Evolutionary conservation across 768 basidiomycete species (phyloP).

Genomic region (Tremella fuciformis): DNA sequence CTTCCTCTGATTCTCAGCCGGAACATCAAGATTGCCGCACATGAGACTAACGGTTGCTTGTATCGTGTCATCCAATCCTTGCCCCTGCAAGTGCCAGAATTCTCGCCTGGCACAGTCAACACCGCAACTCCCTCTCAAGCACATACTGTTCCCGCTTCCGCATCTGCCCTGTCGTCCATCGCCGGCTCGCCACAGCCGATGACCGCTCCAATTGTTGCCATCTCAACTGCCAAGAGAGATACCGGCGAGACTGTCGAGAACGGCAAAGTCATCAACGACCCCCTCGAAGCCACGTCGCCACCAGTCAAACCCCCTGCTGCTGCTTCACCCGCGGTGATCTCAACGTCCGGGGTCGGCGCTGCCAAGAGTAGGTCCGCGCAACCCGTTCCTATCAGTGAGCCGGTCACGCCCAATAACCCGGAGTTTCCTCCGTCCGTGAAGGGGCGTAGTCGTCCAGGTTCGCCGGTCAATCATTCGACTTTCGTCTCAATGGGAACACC

Average conservation of each 20-base stretch:
- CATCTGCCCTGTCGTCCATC: conserved; percentile 19
- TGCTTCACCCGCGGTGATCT: background rate
- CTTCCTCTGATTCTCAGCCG: conserved; percentile 44
- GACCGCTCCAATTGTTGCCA: conserved; percentile 19
- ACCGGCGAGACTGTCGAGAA: conserved; percentile 9
- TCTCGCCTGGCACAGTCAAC: conserved; percentile 21
- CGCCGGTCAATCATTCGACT: conserved; percentile 43
- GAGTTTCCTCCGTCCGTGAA: conserved; percentile 41
- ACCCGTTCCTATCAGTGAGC: conserved; percentile 25
- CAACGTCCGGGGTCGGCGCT: conserved; percentile 8
- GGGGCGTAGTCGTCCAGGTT: conserved; percentile 61
- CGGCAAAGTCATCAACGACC: conserved; percentile 27
- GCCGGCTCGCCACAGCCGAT: conserved; percentile 27
- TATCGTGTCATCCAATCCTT: conserved; percentile 79
- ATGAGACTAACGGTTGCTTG: conserved; percentile 79
- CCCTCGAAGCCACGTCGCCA: conserved; percentile 25
- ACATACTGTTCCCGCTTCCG: conserved; percentile 28
- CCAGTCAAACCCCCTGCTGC: conserved; percentile 58
- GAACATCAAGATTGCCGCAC: conserved; percentile 82
- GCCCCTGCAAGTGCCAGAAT: conserved; percentile 63
- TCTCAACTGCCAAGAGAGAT: background rate
- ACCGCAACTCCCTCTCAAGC: conserved; percentile 19
- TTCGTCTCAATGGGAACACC: conserved; percentile 13
- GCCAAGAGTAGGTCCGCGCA: conserved; percentile 22
- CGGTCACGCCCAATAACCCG: conserved; percentile 41